Evolutionary conservation across 495 filamentous ascomycete species (phyloP).

Genomic region (Talaromyces nanjingensis): DNA sequence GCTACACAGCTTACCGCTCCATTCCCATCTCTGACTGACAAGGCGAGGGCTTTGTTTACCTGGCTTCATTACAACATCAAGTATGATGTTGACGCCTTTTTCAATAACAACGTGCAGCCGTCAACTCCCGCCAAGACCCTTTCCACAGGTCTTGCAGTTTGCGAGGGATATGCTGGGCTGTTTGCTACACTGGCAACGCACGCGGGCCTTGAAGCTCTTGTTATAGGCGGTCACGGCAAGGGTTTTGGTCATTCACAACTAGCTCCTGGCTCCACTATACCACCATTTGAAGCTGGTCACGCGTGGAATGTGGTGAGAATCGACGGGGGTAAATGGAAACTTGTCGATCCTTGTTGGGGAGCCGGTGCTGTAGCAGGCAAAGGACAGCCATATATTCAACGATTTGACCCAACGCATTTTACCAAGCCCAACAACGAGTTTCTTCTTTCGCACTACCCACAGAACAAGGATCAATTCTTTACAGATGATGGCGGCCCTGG

Average conservation of each 20-base stretch:
- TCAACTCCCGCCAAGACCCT: slow-evolving; percentile 63
- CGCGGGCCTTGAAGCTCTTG: slow-evolving; percentile 63
- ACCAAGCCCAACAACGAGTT: slow-evolving; percentile 78
- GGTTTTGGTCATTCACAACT: slow-evolving; percentile 64
- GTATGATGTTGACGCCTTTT: slow-evolving; percentile 76
- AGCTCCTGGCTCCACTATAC: slow-evolving; percentile 46
- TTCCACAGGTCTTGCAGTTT: slow-evolving; percentile 73
- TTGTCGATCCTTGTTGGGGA: slow-evolving; percentile 91
- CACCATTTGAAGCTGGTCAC: slow-evolving; percentile 56
- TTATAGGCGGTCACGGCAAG: slow-evolving; percentile 78
- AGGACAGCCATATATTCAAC: slow-evolving; percentile 51
- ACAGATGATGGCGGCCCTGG: slow-evolving; percentile 50
- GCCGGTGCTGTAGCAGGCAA: slow-evolving; percentile 54
- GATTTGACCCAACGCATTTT: slow-evolving; percentile 67
- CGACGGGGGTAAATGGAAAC: slow-evolving; percentile 81
- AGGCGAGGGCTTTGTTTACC: slow-evolving; percentile 84
- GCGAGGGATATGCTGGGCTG: slow-evolving; percentile 83
- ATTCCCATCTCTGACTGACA: slow-evolving; percentile 77
- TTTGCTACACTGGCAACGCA: slow-evolving; percentile 66
- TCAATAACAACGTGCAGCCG: slow-evolving; percentile 57
- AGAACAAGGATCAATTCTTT: slow-evolving; percentile 60
- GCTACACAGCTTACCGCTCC: slow-evolving; percentile 69
- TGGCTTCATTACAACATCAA: slow-evolving; percentile 92
- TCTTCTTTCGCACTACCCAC: slow-evolving; percentile 70
- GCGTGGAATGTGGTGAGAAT: slow-evolving; percentile 93